Percentiles rank a stretch among this genome's conserved stretches.
Evolutionary conservation across 1,284 basidiomycete genomes (phyloP).

Genomic region (Coniferiporia sulphurascens): DNA sequence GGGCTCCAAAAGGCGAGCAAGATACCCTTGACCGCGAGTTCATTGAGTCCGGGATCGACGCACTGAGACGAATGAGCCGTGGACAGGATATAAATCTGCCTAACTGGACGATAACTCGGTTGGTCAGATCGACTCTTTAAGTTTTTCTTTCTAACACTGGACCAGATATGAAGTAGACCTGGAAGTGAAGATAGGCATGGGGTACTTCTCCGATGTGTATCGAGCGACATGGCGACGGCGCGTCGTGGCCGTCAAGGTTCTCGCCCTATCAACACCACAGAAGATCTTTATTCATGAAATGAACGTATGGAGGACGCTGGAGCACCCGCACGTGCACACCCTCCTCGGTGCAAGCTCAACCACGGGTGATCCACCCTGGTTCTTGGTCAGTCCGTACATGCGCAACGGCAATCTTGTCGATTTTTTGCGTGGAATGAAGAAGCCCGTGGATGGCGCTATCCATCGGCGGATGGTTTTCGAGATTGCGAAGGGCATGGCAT

Average conservation of each 20-base stretch:
- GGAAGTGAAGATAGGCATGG: constrained; percentile 57
- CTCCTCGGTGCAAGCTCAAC: constrained; percentile 59
- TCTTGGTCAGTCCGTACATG: constrained; percentile 61
- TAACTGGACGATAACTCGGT: constrained; percentile 70
- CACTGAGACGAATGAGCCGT: constrained; percentile 34
- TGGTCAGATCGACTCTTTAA: constrained; percentile 29
- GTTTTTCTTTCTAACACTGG: neutral
- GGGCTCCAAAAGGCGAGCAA: constrained; percentile 13
- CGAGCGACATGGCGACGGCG: constrained; percentile 55
- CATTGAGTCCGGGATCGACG: constrained; percentile 45
- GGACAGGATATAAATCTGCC: constrained; percentile 41
- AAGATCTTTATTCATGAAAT: constrained; percentile 48
- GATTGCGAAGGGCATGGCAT: constrained; percentile 73
- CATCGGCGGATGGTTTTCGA: constrained; percentile 58
- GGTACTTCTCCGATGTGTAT: constrained; percentile 69
- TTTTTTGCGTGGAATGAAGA: constrained; percentile 36
- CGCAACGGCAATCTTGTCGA: constrained; percentile 38
- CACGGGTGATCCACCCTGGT: constrained; percentile 55
- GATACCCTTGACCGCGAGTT: constrained; percentile 41
- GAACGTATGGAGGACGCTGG: constrained; percentile 45
- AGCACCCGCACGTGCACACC: constrained; percentile 49
- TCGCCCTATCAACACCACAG: constrained; percentile 43
- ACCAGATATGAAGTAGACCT: constrained; percentile 58
- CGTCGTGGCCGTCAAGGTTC: constrained; percentile 57
- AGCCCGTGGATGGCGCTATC: constrained; percentile 14